Conservation (phyloP, 176 grass and related monocot species). For the Aegilops bicornis region DNA sequence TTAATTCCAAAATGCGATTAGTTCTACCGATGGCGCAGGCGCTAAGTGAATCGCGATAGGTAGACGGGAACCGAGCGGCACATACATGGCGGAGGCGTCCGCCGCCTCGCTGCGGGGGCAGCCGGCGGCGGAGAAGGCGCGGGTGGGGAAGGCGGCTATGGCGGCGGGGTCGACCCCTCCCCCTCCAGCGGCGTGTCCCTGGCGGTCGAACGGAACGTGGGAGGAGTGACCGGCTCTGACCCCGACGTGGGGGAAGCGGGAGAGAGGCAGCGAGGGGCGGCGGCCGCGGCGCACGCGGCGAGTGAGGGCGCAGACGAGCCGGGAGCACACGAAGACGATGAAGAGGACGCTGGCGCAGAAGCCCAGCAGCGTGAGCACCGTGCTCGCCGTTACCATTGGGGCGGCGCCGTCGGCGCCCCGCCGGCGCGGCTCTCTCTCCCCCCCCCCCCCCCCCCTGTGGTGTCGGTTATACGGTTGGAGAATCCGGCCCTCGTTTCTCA, state of each 20-base stretch:
- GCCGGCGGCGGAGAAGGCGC: background rate
- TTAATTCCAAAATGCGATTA: background rate
- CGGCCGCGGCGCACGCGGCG: background rate
- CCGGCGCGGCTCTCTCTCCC: background rate
- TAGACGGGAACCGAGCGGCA: background rate
- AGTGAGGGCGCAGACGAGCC: background rate
- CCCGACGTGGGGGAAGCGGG: background rate
- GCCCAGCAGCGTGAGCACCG: conserved; percentile 14
- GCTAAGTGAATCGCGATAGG: background rate
- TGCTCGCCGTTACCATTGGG: conserved; percentile 13
- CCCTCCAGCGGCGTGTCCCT: background rate
- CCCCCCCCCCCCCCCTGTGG: no score
- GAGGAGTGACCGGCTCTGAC: background rate
- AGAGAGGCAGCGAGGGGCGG: background rate
- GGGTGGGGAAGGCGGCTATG: conserved; percentile 30
- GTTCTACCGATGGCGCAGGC: background rate
- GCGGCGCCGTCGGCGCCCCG: background rate
- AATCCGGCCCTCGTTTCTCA: background rate
- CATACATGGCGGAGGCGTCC: conserved; percentile 17
- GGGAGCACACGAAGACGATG: conserved; percentile 18
- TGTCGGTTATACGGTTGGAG: background rate
- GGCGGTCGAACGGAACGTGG: background rate
- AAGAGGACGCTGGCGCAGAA: conserved; percentile 18
- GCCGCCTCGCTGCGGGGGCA: background rate
- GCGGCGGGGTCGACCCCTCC: conserved; percentile 13